phyloP scores from a whole-genome alignment of 1,284 basidiomycete genomes.

The Crepidotus sp. region DNA sequence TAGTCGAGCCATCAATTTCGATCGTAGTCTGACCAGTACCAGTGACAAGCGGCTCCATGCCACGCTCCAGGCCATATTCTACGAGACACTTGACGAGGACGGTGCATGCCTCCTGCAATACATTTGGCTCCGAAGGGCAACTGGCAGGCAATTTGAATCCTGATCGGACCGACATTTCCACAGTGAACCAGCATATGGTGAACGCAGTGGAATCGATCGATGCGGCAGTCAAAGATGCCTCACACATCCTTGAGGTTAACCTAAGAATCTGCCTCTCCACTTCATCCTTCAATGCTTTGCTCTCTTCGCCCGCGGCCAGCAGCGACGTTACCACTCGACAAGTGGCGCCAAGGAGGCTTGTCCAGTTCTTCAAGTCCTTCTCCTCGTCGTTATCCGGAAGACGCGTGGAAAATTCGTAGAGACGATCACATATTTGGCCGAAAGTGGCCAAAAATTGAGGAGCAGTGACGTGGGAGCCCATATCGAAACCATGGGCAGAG shows the following conservation, averaged over 20 bases:
- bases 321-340: constrained; percentile 38
- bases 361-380: constrained; percentile 29
- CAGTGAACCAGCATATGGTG: constrained; percentile 47
- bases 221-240: constrained; percentile 22
- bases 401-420: constrained; percentile 30
- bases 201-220: constrained; percentile 33
- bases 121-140: constrained; percentile 16
- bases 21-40: constrained; percentile 30
- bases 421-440: constrained; percentile 34
- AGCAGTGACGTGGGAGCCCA: constrained; percentile 33
- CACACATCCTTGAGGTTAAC: constrained; percentile 34
- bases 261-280: constrained; percentile 32
- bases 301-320: constrained; percentile 27
- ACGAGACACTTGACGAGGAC: constrained; percentile 47
- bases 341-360: constrained; percentile 28
- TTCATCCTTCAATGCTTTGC: constrained; percentile 24
- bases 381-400: constrained; percentile 26
- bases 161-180: constrained; percentile 48
- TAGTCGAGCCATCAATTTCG: constrained; percentile 22
- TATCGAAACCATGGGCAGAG: constrained; percentile 29
- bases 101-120: constrained; percentile 23
- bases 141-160: constrained; percentile 19
- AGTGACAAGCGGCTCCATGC: constrained; percentile 36
- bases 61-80: constrained; percentile 42
- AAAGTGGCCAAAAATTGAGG: constrained; percentile 32